Evolutionary conservation across 1,284 basidiomycete species (phyloP).

Genomic region (Leucoagaricus sp.): DNA sequence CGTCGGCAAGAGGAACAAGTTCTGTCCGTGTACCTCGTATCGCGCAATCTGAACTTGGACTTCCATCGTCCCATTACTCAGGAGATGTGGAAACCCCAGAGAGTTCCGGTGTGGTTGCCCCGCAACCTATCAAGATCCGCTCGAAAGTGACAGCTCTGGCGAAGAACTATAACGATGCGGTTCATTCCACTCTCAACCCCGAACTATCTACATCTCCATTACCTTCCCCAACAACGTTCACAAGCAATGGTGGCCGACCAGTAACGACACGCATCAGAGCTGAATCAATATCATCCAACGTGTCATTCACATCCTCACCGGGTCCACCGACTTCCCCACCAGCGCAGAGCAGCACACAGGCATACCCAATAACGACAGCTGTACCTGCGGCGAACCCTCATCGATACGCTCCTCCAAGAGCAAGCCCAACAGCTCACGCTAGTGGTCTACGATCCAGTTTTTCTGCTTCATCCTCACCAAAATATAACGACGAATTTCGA

Average conservation of each 20-base stretch:
- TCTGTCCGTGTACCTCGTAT: not conserved
- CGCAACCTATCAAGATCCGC: constrained; percentile 43
- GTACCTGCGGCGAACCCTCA: constrained; percentile 57
- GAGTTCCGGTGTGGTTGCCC: constrained; percentile 15
- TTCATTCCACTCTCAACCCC: constrained; percentile 17
- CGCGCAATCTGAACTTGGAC: constrained; percentile 21
- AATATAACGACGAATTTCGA: constrained; percentile 12
- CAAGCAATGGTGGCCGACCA: constrained; percentile 27
- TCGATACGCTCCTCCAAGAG: constrained; percentile 44
- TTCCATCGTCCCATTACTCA: not conserved
- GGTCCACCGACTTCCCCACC: constrained; percentile 29
- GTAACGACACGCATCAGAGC: constrained; percentile 38
- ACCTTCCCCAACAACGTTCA: constrained; percentile 29
- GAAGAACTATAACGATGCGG: constrained; percentile 34
- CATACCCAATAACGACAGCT: constrained; percentile 61
- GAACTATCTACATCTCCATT: constrained; percentile 17
- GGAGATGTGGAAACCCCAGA: constrained; percentile 15
- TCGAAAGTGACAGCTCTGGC: constrained; percentile 54
- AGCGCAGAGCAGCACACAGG: constrained; percentile 26
- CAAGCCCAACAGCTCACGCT: constrained; percentile 30
- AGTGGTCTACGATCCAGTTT: constrained; percentile 23
- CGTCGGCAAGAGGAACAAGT: constrained; percentile 11
- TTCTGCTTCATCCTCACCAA: constrained; percentile 38
- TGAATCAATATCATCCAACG: constrained; percentile 45
- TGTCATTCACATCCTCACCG: constrained; percentile 34